phyloP scores from a whole-genome alignment of 306 rosid species.

The Bauhinia variegata region DNA sequence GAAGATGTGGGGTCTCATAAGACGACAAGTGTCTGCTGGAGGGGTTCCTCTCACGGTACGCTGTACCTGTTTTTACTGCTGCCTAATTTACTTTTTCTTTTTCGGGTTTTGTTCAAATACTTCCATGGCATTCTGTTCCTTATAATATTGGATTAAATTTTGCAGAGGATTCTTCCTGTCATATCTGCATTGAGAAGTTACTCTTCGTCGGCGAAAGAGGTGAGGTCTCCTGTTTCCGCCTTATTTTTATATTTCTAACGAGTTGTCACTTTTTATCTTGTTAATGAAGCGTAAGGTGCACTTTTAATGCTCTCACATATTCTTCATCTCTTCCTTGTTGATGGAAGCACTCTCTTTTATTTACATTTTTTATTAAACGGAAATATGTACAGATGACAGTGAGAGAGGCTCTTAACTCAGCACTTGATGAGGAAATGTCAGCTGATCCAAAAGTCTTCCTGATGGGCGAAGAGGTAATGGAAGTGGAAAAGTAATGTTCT shows the following conservation, averaged over 20 bases:
- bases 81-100: not conserved
- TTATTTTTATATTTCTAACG: not conserved
- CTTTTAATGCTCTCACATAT: no score
- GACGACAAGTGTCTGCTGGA: slow-evolving; percentile 58
- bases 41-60: slow-evolving; percentile 50
- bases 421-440: slow-evolving; percentile 98
- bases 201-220: slow-evolving; percentile 78
- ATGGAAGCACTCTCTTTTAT: not conserved
- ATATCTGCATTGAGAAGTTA: slow-evolving; percentile 59
- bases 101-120: not conserved
- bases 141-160: slow-evolving; percentile 34
- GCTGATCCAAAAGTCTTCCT: slow-evolving; percentile 94
- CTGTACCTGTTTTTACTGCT: not conserved
- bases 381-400: slow-evolving; percentile 63
- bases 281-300: not conserved
- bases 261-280: no score
- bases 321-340: not conserved
- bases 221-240: slow-evolving; percentile 19
- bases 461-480: slow-evolving; percentile 96
- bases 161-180: slow-evolving; percentile 68
- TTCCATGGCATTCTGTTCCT: not conserved
- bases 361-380: not conserved
- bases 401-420: slow-evolving; percentile 91
- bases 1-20: slow-evolving; percentile 70
- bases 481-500: slow-evolving; percentile 8